These are phyloP conservation scores for Penicillium paneum DNA, from an alignment of 2,329 filamentous ascomycete genomes.

Conservation along the genomic window DNA sequence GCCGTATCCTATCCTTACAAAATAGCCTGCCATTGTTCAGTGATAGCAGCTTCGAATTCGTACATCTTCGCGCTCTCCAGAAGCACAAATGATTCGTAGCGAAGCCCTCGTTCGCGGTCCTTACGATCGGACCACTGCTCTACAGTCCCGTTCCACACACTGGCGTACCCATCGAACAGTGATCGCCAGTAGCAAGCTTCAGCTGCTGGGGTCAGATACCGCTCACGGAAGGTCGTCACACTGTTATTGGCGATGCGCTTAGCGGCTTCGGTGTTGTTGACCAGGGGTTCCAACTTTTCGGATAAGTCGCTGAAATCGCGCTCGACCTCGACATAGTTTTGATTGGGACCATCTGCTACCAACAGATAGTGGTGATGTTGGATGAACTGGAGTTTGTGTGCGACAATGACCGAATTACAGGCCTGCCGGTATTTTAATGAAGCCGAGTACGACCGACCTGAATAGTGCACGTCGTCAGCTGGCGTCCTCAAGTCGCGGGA, in stretches of 20 bases:
- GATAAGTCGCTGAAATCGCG: conserved; percentile 56
- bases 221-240: conserved; percentile 46
- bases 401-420: conserved; percentile 48
- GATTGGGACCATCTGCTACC: conserved; percentile 41
- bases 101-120: conserved; percentile 21
- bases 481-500: background rate
- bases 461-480: background rate
- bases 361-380: conserved; percentile 50
- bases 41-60: conserved; percentile 19
- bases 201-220: conserved; percentile 51
- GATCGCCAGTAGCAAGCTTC: conserved; percentile 53
- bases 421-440: conserved; percentile 52
- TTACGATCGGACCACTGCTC: conserved; percentile 10
- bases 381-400: conserved; percentile 48
- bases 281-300: conserved; percentile 38
- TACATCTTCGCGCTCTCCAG: conserved; percentile 28
- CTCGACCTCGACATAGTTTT: conserved; percentile 50
- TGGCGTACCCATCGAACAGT: conserved; percentile 35
- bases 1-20: background rate
- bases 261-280: conserved; percentile 39
- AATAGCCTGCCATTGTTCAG: background rate
- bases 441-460: conserved; percentile 47
- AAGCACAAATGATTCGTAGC: conserved; percentile 34
- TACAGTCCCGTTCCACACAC: conserved; percentile 25
- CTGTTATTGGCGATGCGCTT: conserved; percentile 48